phyloP scores from a whole-genome alignment of 345 rosid genomes.

The Nephelium lappaceum region DNA sequence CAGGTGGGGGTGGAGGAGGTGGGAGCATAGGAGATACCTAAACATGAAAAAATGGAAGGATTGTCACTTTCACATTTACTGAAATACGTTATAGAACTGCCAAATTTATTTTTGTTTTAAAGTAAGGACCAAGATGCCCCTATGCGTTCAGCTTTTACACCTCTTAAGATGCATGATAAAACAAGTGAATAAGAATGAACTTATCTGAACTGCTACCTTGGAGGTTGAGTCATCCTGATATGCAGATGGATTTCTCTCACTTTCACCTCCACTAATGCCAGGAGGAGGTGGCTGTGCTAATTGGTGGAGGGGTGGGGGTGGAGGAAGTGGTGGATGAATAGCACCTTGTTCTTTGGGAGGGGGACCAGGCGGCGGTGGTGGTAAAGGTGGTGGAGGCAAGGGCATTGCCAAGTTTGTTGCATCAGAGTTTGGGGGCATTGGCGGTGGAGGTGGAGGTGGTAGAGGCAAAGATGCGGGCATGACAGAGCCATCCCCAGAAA shows the following conservation, averaged over 20 bases:
- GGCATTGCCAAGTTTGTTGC: conserved; percentile 42
- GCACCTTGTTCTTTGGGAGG: conserved; percentile 69
- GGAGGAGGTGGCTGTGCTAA: conserved; percentile 65
- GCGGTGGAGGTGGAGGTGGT: conserved; percentile 94
- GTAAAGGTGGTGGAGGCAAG: conserved; percentile 65
- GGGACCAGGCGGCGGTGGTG: conserved; percentile 96
- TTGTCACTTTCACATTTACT: neutral
- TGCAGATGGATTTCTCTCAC: conserved; percentile 41
- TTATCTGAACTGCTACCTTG: conserved; percentile 56
- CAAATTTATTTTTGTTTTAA: neutral
- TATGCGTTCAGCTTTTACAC: neutral
- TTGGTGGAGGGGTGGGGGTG: conserved; percentile 66
- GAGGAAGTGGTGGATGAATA: conserved; percentile 57
- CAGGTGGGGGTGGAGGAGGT: conserved; percentile 71
- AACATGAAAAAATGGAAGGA: conserved; percentile 20
- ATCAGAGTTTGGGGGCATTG: conserved; percentile 73
- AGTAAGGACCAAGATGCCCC: conserved; percentile 1
- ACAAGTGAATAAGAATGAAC: conserved; percentile 11
- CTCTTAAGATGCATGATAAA: neutral
- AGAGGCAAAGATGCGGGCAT: conserved; percentile 66
- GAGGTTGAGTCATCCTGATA: conserved; percentile 48
- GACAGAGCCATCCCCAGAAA: conserved; percentile 45
- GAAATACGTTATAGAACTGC: neutral
- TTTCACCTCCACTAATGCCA: conserved; percentile 49
- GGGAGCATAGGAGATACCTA: conserved; percentile 52